Evolutionary conservation across 345 rosid species (phyloP), one percentile per base, ranked within the genome.

Genomic region (Triadica sebifera): DNA sequence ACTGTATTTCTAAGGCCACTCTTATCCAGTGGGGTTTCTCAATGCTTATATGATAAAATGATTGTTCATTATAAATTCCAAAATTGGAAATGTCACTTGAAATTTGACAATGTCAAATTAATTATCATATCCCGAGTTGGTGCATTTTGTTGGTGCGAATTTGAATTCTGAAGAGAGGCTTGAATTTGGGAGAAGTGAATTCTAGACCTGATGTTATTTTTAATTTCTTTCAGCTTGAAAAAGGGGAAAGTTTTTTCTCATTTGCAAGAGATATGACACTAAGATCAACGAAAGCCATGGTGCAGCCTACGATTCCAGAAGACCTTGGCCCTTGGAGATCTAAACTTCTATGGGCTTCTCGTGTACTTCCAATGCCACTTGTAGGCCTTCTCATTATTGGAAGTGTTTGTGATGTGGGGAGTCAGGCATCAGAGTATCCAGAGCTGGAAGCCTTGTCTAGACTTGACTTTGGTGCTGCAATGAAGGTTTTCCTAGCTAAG

Each of bases 301-400:
- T 92, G 74, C 89, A 89, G 39, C 81, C 90, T 15, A 68, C 86
- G 49, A 73, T 76, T 61, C 92, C 93, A 4, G 86, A 89, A 74
- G 89, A 86, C 82, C 95, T 83, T 67, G 94, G 82, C 79, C 89
- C 96, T 60, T 91, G 89, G 98, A 87, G 88, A 81, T 95, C 97
- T 16, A 92, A 90, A 80, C 98, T 95, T 81, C 85, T 91, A 9
- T 95, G 98, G 99, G 93, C 94, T 52, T 92, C 99, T 37, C 86
- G 97, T 57, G 97, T 87, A 22, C 89, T 95, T 43, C 97, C 99
- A 5, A 95, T 92, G 99, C 99, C 99, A 67, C 99, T 95, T 59
- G 87, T 95, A 1, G 99, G 99, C 69, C 88, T 95, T 79, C 83
- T 90, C 79, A 87, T 92, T 75, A 95, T 95, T 25, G 90, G 89